Evolutionary conservation across 2,329 filamentous ascomycete species (phyloP).

Genomic region (Lachnellula hyalina): DNA sequence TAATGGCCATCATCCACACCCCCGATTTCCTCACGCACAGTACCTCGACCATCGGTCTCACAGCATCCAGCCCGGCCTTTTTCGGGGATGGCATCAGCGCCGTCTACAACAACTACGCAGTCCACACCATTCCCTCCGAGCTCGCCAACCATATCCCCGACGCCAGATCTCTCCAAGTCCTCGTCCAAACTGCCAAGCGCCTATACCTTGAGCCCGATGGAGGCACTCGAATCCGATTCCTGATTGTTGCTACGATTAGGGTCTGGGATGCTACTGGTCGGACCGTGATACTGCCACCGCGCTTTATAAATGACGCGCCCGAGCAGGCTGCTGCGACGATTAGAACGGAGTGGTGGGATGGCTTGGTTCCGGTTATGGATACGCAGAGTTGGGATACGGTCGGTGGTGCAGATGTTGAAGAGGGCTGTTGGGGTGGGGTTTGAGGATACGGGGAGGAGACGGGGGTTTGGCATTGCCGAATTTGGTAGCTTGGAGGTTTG

Average conservation of each 20-base stretch:
- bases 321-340: not conserved
- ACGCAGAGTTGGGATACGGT: not conserved
- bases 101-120: not conserved
- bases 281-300: not conserved
- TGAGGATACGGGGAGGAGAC: not conserved
- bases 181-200: not conserved
- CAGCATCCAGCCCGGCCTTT: not conserved
- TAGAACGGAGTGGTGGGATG: not conserved
- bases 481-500: not conserved
- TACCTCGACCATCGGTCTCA: too few species aligned
- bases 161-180: not conserved
- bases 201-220: not conserved
- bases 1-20: too few species aligned
- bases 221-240: not conserved
- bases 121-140: not conserved
- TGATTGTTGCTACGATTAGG: not conserved
- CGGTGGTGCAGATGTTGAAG: not conserved
- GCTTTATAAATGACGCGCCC: not conserved
- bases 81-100: not conserved
- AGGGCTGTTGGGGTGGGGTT: not conserved
- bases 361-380: not conserved
- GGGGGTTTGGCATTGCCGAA: not conserved
- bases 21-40: too few species aligned
- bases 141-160: not conserved
- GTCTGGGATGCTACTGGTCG: not conserved